These are phyloP conservation scores for Alternaria panax DNA, from an alignment of 2,329 filamentous ascomycete genomes.

Conservation along the genomic window DNA sequence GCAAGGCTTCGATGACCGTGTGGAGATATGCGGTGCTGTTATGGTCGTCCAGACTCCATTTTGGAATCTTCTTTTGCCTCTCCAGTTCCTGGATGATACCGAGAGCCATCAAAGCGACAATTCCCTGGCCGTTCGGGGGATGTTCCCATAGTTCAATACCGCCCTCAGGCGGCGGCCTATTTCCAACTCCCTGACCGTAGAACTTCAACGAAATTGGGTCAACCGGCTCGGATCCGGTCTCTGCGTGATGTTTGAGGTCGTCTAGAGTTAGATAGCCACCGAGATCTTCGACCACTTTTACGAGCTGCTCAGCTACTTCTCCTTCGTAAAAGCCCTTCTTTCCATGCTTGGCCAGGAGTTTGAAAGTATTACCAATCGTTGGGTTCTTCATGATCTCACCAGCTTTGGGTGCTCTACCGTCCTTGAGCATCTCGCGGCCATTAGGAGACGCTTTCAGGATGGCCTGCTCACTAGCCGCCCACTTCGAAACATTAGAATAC, in stretches of 20 bases:
- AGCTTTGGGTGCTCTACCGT: slow-evolving; percentile 74
- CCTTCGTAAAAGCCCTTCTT: slow-evolving; percentile 93
- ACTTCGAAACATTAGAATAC: slow-evolving; percentile 60
- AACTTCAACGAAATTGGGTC: slow-evolving; percentile 86
- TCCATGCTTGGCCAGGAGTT: slow-evolving; percentile 76
- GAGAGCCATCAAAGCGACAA: slow-evolving; percentile 91
- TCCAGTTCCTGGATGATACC: slow-evolving; percentile 91
- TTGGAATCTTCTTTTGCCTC: slow-evolving; percentile 74
- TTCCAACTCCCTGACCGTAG: slow-evolving; percentile 67
- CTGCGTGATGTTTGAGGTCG: slow-evolving; percentile 79
- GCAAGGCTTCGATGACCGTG: slow-evolving; percentile 83
- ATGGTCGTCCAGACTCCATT: slow-evolving; percentile 74
- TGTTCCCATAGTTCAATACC: slow-evolving; percentile 93
- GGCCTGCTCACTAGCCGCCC: slow-evolving; percentile 68
- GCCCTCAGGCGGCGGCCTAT: slow-evolving; percentile 52
- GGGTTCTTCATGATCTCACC: slow-evolving; percentile 93
- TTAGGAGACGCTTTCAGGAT: slow-evolving; percentile 83
- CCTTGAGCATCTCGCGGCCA: slow-evolving; percentile 84
- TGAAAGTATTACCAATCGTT: slow-evolving; percentile 80
- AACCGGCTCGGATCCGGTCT: slow-evolving; percentile 77
- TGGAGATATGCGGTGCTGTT: slow-evolving; percentile 80
- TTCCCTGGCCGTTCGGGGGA: slow-evolving; percentile 94
- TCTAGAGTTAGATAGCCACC: slow-evolving; percentile 81
- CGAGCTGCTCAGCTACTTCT: slow-evolving; percentile 78
- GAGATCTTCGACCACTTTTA: slow-evolving; percentile 76